Percentiles rank a stretch among this genome's conserved stretches.
phyloP scores from a whole-genome alignment of 2,329 filamentous ascomycete species.

The Colletotrichum brevisporum region DNA sequence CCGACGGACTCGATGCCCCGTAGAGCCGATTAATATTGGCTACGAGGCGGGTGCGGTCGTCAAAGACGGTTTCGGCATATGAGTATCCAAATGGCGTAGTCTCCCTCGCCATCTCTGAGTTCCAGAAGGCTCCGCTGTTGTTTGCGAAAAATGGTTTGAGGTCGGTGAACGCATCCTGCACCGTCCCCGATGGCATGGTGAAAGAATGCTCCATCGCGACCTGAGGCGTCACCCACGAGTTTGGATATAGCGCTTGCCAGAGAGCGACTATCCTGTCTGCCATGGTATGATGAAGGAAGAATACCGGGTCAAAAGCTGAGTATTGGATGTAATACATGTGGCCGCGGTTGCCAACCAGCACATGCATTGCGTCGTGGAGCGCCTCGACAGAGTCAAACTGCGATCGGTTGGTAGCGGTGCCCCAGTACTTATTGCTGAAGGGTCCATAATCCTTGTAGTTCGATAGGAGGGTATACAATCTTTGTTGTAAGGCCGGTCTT shows the following conservation, averaged over 20 bases:
- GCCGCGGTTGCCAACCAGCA: conserved; percentile 70
- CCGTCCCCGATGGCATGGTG: conserved; percentile 67
- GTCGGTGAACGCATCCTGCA: conserved; percentile 68
- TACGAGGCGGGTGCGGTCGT: conserved; percentile 59
- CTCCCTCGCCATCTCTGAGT: conserved; percentile 72
- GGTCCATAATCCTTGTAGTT: conserved; percentile 77
- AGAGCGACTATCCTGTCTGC: conserved; percentile 82
- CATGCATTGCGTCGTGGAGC: conserved; percentile 75
- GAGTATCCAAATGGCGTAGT: conserved; percentile 78
- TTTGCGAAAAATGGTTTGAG: conserved; percentile 78
- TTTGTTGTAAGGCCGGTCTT: conserved; percentile 66
- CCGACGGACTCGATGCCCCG: conserved; percentile 49
- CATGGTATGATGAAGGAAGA: conserved; percentile 83
- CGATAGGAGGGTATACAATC: conserved; percentile 77
- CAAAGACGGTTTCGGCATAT: conserved; percentile 73
- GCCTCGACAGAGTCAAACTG: conserved; percentile 76
- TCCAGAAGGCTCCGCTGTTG: conserved; percentile 75
- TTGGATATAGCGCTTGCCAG: conserved; percentile 82
- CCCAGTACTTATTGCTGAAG: conserved; percentile 79
- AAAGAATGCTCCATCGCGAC: conserved; percentile 71
- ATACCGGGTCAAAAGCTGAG: conserved; percentile 84
- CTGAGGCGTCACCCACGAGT: conserved; percentile 74
- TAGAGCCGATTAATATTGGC: conserved; percentile 68
- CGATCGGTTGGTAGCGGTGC: conserved; percentile 59
- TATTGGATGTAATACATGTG: conserved; percentile 80